Conservation (phyloP, 176 grass and related monocot genomes). For the Eremochloa ophiuroides region DNA sequence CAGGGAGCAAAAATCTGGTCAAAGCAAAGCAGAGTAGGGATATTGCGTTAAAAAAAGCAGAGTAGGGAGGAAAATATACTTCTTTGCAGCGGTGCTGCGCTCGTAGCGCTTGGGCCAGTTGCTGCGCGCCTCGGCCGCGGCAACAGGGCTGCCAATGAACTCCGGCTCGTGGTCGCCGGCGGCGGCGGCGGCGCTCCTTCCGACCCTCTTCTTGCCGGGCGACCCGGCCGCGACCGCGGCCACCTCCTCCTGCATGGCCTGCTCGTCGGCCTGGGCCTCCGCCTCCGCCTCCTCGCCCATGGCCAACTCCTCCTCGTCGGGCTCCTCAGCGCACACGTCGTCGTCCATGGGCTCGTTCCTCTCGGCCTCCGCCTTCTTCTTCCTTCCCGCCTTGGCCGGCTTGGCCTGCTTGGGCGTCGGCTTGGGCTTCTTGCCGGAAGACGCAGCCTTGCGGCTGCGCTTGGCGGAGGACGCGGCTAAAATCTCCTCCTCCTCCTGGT, state of each 20-base stretch:
- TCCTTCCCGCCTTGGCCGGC: slow-evolving; percentile 6
- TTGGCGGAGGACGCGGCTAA: not conserved
- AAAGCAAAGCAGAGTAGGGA: not conserved
- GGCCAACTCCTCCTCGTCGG: slow-evolving; percentile 28
- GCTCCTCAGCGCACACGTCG: slow-evolving; percentile 26
- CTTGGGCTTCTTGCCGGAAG: not conserved
- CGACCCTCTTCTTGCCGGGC: slow-evolving; percentile 27
- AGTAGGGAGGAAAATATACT: not conserved
- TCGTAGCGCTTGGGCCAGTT: slow-evolving; percentile 64
- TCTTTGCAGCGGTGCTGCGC: not conserved
- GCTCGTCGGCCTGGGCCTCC: not conserved
- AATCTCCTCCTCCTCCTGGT: not conserved
- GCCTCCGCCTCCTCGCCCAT: slow-evolving; percentile 26
- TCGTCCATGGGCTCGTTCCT: not conserved
- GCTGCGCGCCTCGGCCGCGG: slow-evolving; percentile 30
- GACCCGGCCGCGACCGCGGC: not conserved
- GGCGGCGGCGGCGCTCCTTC: not conserved
- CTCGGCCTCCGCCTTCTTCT: not conserved
- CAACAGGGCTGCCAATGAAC: slow-evolving; percentile 44
- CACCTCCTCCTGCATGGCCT: not conserved
- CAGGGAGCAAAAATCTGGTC: not conserved
- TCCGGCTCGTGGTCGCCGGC: not conserved
- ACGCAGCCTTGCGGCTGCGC: not conserved
- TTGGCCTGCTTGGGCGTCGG: slow-evolving; percentile 3
- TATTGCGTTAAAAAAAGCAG: no score